Conservation (phyloP, 106 monocot species). For the Apostasia shenzhenica region DNA sequence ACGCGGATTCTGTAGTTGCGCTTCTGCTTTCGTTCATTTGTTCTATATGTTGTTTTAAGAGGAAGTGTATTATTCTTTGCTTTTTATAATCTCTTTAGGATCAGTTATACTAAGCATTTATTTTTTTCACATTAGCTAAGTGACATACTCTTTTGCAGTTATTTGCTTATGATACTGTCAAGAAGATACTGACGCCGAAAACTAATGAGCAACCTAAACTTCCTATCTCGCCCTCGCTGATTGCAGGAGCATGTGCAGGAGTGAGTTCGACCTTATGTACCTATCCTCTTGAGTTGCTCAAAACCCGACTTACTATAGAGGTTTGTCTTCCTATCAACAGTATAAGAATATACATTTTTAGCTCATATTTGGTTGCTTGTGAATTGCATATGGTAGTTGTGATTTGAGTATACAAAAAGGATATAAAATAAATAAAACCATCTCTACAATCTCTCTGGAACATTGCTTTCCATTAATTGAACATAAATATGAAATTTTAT, state of each 20-base stretch:
- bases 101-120: too few relatives aligned
- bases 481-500: too few relatives aligned
- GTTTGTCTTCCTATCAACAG: slow-evolving; percentile 17
- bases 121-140: background rate
- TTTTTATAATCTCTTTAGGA: too few relatives aligned
- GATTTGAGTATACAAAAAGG: too few relatives aligned
- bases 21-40: too few relatives aligned
- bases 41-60: too few relatives aligned
- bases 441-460: too few relatives aligned
- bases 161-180: slow-evolving; percentile 84
- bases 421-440: too few relatives aligned
- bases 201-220: slow-evolving; percentile 42
- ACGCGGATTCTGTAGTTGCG: too few relatives aligned
- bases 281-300: slow-evolving; percentile 87
- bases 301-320: slow-evolving; percentile 92
- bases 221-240: slow-evolving; percentile 57
- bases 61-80: too few relatives aligned
- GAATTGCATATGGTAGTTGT: background rate
- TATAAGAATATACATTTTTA: background rate
- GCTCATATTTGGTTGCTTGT: too few relatives aligned
- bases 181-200: slow-evolving; percentile 63
- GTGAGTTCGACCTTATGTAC: slow-evolving; percentile 82
- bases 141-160: slow-evolving; percentile 35
- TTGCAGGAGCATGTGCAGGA: slow-evolving; percentile 92
- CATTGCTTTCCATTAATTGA: too few relatives aligned